Evolutionary conservation across 352 stramenopile species (phyloP).

Genomic region (Phytophthora megakarya): DNA sequence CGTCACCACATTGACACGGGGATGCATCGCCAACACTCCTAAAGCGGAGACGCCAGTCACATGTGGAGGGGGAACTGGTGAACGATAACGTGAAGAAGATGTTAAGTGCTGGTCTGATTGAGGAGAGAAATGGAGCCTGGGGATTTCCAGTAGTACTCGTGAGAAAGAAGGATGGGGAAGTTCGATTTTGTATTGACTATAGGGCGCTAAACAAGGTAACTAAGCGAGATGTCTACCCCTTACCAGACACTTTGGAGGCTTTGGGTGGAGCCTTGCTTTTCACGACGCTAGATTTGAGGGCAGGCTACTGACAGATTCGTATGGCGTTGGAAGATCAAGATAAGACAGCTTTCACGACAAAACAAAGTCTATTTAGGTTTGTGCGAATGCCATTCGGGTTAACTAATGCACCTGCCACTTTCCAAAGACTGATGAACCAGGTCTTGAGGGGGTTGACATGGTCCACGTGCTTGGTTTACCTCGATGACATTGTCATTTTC

Average conservation of each 20-base stretch:
- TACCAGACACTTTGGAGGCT: neutral
- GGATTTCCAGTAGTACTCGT: neutral
- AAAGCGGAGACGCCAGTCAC: neutral
- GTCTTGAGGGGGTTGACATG: neutral
- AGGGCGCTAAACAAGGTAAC: neutral
- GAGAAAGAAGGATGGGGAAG: neutral
- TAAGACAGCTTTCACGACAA: neutral
- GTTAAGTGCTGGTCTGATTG: neutral
- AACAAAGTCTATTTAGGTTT: neutral
- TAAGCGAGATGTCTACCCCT: neutral
- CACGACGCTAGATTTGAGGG: neutral
- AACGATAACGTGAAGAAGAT: neutral
- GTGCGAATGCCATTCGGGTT: neutral
- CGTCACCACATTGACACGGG: slow-evolving; percentile 2
- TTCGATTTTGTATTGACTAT: neutral
- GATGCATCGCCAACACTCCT: too few species aligned
- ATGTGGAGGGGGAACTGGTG: neutral
- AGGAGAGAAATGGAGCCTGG: neutral
- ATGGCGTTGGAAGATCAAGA: neutral
- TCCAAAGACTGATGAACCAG: neutral
- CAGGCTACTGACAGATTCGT: neutral
- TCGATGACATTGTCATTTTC: neutral
- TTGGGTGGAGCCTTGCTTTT: neutral
- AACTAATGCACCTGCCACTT: neutral
- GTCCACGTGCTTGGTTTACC: neutral